Evolutionary conservation across 2,329 filamentous ascomycete species (phyloP).

Genomic region (Xylaria sp.): DNA sequence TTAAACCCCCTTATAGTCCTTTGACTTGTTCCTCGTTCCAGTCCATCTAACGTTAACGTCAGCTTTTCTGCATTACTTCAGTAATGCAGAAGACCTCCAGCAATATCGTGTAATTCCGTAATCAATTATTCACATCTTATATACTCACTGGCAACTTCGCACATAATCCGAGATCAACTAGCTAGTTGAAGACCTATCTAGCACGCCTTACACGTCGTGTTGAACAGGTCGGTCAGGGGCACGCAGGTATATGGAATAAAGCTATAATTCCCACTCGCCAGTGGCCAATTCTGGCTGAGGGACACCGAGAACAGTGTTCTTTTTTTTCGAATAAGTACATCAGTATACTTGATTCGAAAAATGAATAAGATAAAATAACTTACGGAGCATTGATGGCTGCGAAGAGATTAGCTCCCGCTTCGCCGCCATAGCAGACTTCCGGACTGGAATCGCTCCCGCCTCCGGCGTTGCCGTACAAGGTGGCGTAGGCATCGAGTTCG

Average conservation of each 20-base stretch:
- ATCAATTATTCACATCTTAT: too few relatives aligned
- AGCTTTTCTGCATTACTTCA: too few relatives aligned
- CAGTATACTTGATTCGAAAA: conserved; percentile 20
- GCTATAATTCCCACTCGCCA: conserved; percentile 19
- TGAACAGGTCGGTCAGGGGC: conserved; percentile 14
- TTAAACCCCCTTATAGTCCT: too few relatives aligned
- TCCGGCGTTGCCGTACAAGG: conserved; percentile 30
- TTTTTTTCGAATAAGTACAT: not conserved
- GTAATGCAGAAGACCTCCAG: too few relatives aligned
- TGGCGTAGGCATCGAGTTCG: conserved; percentile 30
- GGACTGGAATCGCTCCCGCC: conserved; percentile 4
- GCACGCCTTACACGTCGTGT: conserved; percentile 19
- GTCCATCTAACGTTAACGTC: too few relatives aligned
- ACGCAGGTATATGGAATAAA: conserved; percentile 26
- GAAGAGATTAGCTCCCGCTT: conserved; percentile 29
- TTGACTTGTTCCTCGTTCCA: too few relatives aligned
- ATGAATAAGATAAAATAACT: conserved; percentile 2
- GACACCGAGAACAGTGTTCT: conserved; percentile 28
- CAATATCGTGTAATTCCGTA: too few relatives aligned
- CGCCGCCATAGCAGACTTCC: conserved; percentile 27
- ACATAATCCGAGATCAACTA: not conserved
- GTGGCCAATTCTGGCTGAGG: conserved; percentile 28
- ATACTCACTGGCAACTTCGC: too few relatives aligned
- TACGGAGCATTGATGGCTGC: conserved; percentile 28
- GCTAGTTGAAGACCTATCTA: not conserved